Evolutionary conservation across 2,329 filamentous ascomycete genomes (phyloP).

Genomic region (Botrytis elliptica): DNA sequence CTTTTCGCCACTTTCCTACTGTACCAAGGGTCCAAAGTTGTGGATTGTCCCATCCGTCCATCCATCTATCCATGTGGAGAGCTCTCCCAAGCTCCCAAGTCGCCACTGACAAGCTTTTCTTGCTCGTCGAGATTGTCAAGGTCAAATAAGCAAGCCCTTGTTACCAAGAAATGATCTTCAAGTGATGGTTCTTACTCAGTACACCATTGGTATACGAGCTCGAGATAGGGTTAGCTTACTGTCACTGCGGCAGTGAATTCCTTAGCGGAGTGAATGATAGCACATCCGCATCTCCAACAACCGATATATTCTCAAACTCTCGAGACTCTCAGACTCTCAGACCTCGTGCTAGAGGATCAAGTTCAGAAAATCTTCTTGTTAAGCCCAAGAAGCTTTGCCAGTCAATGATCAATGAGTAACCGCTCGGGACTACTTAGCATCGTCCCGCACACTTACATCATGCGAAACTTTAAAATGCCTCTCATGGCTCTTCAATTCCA

Average conservation of each 20-base stretch:
- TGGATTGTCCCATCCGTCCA: neutral
- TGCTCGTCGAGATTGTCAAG: neutral
- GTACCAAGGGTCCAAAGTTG: neutral
- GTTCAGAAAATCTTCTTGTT: neutral
- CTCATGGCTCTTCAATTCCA: neutral
- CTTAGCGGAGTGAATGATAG: neutral
- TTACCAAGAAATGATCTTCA: neutral
- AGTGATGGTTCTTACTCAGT: neutral
- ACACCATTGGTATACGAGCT: neutral
- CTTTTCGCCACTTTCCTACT: neutral
- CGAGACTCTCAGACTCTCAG: neutral
- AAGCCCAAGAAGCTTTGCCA: neutral
- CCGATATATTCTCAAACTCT: neutral
- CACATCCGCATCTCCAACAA: neutral
- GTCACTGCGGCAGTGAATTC: neutral
- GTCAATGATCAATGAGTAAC: neutral
- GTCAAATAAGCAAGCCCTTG: neutral
- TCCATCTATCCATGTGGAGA: neutral
- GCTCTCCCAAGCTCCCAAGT: neutral
- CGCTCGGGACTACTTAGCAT: neutral
- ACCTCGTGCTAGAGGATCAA: neutral
- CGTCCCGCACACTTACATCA: neutral
- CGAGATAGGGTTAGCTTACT: neutral
- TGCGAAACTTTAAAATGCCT: neutral
- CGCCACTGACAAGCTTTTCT: neutral